Evolutionary conservation across 1,284 basidiomycete genomes (phyloP).

Genomic region (Cryptococcus sp.): DNA sequence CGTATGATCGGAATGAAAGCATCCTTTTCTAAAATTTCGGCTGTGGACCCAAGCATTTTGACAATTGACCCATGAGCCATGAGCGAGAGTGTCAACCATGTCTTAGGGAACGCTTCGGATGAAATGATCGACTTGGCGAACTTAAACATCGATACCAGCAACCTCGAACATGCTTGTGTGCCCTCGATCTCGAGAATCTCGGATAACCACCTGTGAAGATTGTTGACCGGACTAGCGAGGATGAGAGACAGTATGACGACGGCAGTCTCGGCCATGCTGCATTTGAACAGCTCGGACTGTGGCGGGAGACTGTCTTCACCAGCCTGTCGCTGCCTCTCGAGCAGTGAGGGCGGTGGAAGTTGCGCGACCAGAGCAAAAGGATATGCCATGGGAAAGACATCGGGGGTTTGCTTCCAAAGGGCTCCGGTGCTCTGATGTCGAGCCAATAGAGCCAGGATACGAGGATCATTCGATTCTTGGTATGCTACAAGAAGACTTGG

Average conservation of each 20-base stretch:
- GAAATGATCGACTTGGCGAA: conserved; percentile 76
- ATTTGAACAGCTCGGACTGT: conserved; percentile 61
- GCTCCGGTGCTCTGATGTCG: conserved; percentile 58
- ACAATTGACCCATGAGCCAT: conserved; percentile 82
- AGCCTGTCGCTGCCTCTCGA: conserved; percentile 22
- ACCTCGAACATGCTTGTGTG: conserved; percentile 63
- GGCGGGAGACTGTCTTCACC: conserved; percentile 18
- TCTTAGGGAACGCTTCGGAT: conserved; percentile 82
- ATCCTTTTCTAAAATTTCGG: conserved; percentile 64
- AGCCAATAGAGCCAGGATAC: conserved; percentile 65
- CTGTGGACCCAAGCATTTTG: conserved; percentile 80
- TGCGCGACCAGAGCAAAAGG: conserved; percentile 80
- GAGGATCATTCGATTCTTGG: conserved; percentile 68
- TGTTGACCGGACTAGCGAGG: conserved; percentile 69
- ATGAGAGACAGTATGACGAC: conserved; percentile 80
- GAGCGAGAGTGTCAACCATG: conserved; percentile 90
- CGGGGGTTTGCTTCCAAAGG: conserved; percentile 62
- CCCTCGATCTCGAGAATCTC: conserved; percentile 81
- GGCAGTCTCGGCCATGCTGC: conserved; percentile 78
- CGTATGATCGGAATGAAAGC: conserved; percentile 74
- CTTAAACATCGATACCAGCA: conserved; percentile 75
- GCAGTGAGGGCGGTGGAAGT: conserved; percentile 56
- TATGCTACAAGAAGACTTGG: conserved; percentile 77
- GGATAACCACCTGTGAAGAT: conserved; percentile 74
- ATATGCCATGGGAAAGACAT: conserved; percentile 88